These are phyloP conservation scores for Quercus berberidifolia DNA, from an alignment of 306 rosid genomes.

Conservation along the genomic window DNA sequence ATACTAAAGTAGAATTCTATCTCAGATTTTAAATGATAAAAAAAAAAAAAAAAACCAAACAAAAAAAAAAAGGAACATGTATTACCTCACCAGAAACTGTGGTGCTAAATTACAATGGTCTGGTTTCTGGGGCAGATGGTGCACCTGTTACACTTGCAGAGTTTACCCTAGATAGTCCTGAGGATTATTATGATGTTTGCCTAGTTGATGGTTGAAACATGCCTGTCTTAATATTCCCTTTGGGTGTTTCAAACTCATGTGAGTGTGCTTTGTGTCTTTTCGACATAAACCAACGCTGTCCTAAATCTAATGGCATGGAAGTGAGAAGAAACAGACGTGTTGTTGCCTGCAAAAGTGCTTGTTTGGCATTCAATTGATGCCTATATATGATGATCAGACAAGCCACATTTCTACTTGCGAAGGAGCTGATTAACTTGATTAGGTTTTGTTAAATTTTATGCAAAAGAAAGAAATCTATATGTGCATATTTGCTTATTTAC, in stretches of 20 bases:
- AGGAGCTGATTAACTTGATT: slow-evolving; percentile 42
- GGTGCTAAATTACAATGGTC: slow-evolving; percentile 41
- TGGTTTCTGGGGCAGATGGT: slow-evolving; percentile 32
- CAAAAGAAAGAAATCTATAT: not conserved
- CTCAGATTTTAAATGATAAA: too few species aligned
- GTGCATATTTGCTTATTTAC: too few species aligned
- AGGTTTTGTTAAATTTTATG: slow-evolving; percentile 41
- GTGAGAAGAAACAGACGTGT: slow-evolving; percentile 22
- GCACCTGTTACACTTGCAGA: slow-evolving; percentile 51
- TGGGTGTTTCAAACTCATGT: slow-evolving; percentile 30
- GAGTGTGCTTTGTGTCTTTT: slow-evolving; percentile 17
- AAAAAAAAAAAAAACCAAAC: too few species aligned
- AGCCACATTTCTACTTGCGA: slow-evolving; percentile 57
- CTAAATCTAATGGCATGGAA: slow-evolving; percentile 26
- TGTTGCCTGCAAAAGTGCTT: slow-evolving; percentile 56
- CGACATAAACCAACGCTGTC: slow-evolving; percentile 42
- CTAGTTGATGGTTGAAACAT: slow-evolving; percentile 70
- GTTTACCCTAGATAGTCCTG: slow-evolving; percentile 56
- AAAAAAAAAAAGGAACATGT: slow-evolving; percentile 34
- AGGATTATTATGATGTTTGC: slow-evolving; percentile 57
- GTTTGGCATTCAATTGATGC: slow-evolving; percentile 35
- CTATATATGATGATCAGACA: slow-evolving; percentile 48
- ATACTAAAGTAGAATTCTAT: too few species aligned
- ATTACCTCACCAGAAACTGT: slow-evolving; percentile 43
- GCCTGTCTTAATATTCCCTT: slow-evolving; percentile 37